These are phyloP conservation scores for Zostera marina DNA, from an alignment of 116 monocot genomes.

Conservation along the genomic window DNA sequence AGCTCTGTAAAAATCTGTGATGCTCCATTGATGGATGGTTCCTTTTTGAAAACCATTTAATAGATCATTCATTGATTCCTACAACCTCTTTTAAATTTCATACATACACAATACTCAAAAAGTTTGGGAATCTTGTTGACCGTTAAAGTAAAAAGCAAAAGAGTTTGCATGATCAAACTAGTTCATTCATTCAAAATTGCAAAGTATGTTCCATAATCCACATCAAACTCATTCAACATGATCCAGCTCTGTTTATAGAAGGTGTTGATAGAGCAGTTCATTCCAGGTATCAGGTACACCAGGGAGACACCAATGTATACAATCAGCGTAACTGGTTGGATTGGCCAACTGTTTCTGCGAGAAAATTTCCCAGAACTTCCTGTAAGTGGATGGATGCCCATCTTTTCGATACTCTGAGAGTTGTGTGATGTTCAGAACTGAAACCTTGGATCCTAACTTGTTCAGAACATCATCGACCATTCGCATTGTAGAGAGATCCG, in stretches of 20 bases:
- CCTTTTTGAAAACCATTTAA: no score
- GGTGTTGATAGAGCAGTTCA: slow-evolving; percentile 46
- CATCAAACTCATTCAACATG: not conserved
- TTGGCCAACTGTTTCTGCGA: slow-evolving; percentile 40
- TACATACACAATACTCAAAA: no score
- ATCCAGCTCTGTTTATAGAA: slow-evolving; percentile 7
- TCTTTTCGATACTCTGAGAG: slow-evolving; percentile 75
- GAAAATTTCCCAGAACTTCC: slow-evolving; percentile 71
- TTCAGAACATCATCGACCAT: slow-evolving; percentile 26
- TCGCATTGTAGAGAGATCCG: slow-evolving; percentile 46
- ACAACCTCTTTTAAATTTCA: no score
- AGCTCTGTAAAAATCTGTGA: no score
- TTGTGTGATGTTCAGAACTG: slow-evolving; percentile 69
- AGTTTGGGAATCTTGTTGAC: no score
- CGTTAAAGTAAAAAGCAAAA: no score
- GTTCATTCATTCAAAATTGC: no score
- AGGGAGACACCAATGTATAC: slow-evolving; percentile 83
- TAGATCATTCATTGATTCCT: no score
- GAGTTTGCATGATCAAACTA: no score
- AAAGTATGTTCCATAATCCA: not conserved
- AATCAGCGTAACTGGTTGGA: slow-evolving; percentile 60
- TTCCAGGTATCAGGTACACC: slow-evolving; percentile 90
- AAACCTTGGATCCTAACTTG: slow-evolving; percentile 23
- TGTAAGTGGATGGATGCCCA: slow-evolving; percentile 66
- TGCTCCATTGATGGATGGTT: no score